Conservation (phyloP, 495 filamentous ascomycete species). For the Tuber borchii region DNA sequence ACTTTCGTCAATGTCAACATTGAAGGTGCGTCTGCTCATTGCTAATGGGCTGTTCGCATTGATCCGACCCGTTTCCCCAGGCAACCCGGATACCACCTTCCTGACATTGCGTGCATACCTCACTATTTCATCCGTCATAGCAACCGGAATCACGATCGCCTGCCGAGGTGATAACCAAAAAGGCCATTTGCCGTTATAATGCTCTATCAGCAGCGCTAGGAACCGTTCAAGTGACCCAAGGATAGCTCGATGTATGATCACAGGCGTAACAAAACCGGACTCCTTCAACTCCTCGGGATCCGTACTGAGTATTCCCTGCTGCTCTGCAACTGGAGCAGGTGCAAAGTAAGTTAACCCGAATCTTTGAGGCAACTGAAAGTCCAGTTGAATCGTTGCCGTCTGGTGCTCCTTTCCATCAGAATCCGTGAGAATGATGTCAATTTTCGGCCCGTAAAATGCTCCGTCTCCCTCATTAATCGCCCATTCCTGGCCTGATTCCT, state of each 20-base stretch:
- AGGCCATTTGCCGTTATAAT: slow-evolving; percentile 74
- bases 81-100: slow-evolving; percentile 46
- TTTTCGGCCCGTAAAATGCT: slow-evolving; percentile 93
- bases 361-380: slow-evolving; percentile 83
- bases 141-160: slow-evolving; percentile 69
- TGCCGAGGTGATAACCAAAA: slow-evolving; percentile 89
- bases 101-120: slow-evolving; percentile 51
- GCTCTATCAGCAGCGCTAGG: slow-evolving; percentile 79
- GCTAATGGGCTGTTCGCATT: slow-evolving; percentile 44
- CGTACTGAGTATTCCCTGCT: slow-evolving; percentile 48
- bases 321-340: slow-evolving; percentile 65
- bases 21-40: slow-evolving; percentile 51
- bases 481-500: slow-evolving; percentile 61
- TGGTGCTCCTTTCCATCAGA: slow-evolving; percentile 84
- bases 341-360: slow-evolving; percentile 71
- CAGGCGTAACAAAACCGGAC: slow-evolving; percentile 60
- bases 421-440: slow-evolving; percentile 79
- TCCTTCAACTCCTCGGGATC: slow-evolving; percentile 46
- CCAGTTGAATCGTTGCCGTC: slow-evolving; percentile 84
- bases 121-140: slow-evolving; percentile 54
- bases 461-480: slow-evolving; percentile 72
- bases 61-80: slow-evolving; percentile 19
- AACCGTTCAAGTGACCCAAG: slow-evolving; percentile 81
- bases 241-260: slow-evolving; percentile 82
- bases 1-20: slow-evolving; percentile 66